Evolutionary conservation across 768 basidiomycete species (phyloP), one percentile per base, ranked within the genome.

Genomic region (Trametes villosa): DNA sequence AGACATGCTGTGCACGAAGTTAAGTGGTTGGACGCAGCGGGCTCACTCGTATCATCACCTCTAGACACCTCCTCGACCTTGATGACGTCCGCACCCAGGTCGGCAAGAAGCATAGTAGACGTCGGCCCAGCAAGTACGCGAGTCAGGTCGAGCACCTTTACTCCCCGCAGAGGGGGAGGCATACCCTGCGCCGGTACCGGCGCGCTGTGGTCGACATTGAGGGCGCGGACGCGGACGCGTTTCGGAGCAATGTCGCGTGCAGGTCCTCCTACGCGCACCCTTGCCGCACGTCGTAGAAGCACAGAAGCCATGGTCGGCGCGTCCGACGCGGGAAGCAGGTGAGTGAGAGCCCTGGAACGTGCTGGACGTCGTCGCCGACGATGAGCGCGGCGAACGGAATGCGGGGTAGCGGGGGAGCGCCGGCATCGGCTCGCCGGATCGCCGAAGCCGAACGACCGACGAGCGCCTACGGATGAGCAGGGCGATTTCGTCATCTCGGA

Each of bases 71-170:
- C 90, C 71, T 96, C 94, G 6, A 97, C 85, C 72, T 97, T 98
- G 72, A 97, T 84, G 29, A 98, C 94, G 70, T 98, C 94, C 47
- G 96, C 96, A 1, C 93, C 71, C 34, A 96, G 76, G 75, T 96
- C 94, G 8, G 88, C 94, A n/a, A 97, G 80, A 61, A 96, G 81
- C 94, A 96, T 92, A 1, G 94, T 92, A n/a, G 89, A 86, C 1
- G 89, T 89, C 31, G 94, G 94, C 0, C 93, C 94, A n/a, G 94
- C 94, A 49, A 98, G 77, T 1, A 97, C 90, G 29, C 96, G 83
- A 15, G 94, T 94, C 56, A 97, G 75, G 74, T 98, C 96, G 24
- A 98, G 79, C n/a, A 97, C 83, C 68, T 82, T 86, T 65, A 96
- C 78, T 17, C 92, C 94, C 62, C 82, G 79, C 60, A 98, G 75